phyloP scores from a whole-genome alignment of 768 basidiomycete species.

The Rubroboletus pulcherrimus region DNA sequence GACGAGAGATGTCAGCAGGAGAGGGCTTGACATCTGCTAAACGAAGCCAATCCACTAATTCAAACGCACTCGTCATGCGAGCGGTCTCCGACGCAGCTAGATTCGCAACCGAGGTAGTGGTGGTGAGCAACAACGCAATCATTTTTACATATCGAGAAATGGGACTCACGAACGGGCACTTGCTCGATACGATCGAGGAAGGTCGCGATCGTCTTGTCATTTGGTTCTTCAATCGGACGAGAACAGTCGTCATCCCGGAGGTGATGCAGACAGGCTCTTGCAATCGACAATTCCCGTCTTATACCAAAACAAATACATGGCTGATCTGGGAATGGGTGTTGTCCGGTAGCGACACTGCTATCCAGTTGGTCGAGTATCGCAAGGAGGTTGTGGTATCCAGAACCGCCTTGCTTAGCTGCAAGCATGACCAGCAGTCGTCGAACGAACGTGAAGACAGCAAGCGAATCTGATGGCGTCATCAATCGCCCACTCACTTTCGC shows the following conservation, averaged over 20 bases:
- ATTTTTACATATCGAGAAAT: background rate
- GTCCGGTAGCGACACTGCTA: conserved; percentile 25
- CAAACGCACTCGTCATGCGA: conserved; percentile 42
- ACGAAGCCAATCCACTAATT: conserved; percentile 64
- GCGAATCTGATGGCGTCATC: conserved; percentile 54
- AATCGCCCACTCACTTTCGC: conserved; percentile 60
- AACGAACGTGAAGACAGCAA: conserved; percentile 60
- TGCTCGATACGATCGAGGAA: conserved; percentile 46
- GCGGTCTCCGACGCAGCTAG: conserved; percentile 38
- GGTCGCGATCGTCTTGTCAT: conserved; percentile 28
- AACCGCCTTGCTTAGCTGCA: conserved; percentile 48
- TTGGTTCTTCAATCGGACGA: background rate
- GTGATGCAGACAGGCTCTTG: conserved; percentile 35
- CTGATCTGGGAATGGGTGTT: conserved; percentile 32
- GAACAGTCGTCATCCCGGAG: conserved; percentile 15
- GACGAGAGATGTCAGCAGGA: conserved; percentile 37
- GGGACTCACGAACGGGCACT: conserved; percentile 44
- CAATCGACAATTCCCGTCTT: conserved; percentile 42
- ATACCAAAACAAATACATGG: conserved; percentile 39
- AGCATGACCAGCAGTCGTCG: conserved; percentile 62
- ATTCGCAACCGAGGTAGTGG: background rate
- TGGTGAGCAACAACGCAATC: background rate
- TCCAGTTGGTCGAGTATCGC: conserved; percentile 37
- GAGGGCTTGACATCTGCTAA: conserved; percentile 37
- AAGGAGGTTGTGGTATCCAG: conserved; percentile 34